Evolutionary conservation across 495 filamentous ascomycete species (phyloP).

Genomic region (Terfezia claveryi): DNA sequence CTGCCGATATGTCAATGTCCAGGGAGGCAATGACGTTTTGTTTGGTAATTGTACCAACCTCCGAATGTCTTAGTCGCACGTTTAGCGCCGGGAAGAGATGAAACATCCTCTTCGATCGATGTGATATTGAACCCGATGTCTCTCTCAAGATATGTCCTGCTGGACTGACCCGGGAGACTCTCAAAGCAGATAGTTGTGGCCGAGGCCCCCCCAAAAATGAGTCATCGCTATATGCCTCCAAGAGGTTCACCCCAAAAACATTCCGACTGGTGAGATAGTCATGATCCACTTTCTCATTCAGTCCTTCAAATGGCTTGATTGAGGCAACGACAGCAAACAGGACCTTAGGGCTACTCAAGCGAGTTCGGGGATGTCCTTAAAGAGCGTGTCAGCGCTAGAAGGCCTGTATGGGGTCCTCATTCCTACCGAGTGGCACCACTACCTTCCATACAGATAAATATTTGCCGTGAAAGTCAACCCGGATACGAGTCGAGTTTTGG

Average conservation of each 20-base stretch:
- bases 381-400: not conserved
- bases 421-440: conserved; percentile 43
- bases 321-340: conserved; percentile 55
- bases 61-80: conserved; percentile 60
- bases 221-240: conserved; percentile 54
- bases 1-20: conserved; percentile 57
- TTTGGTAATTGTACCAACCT: conserved; percentile 38
- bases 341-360: conserved; percentile 55
- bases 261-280: conserved; percentile 58
- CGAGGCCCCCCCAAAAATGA: conserved; percentile 39
- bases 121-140: conserved; percentile 31
- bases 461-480: conserved; percentile 33
- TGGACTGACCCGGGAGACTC: conserved; percentile 58
- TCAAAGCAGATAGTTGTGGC: conserved; percentile 56
- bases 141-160: conserved; percentile 32
- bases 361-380: conserved; percentile 44
- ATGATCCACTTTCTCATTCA: conserved; percentile 31
- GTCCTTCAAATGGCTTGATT: conserved; percentile 33
- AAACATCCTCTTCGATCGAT: conserved; percentile 38
- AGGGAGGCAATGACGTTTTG: conserved; percentile 58
- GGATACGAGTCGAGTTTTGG: conserved; percentile 12
- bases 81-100: conserved; percentile 64
- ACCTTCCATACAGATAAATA: conserved; percentile 64
- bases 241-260: conserved; percentile 56
- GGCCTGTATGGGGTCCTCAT: not conserved